phyloP scores from a whole-genome alignment of 805 yeast genomes.

The Zygoascus biomembranicola region DNA sequence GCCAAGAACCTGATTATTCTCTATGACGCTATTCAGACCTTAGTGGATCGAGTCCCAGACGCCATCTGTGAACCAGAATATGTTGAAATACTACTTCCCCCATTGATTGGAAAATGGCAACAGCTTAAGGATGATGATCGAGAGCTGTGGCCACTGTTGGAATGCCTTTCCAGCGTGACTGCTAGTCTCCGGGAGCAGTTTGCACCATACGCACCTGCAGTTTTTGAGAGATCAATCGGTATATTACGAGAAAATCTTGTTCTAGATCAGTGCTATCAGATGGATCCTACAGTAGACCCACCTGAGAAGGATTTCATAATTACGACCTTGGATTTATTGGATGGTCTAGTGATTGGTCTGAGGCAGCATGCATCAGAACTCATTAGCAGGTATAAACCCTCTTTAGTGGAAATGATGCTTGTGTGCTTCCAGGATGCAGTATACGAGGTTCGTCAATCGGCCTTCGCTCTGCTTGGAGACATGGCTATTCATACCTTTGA shows the following conservation, averaged over 20 bases:
- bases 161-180: constrained; percentile 87
- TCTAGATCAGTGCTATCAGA: constrained; percentile 51
- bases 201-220: constrained; percentile 83
- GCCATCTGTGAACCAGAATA: constrained; percentile 42
- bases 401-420: constrained; percentile 53
- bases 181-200: constrained; percentile 77
- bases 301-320: constrained; percentile 90
- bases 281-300: constrained; percentile 49
- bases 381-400: constrained; percentile 30
- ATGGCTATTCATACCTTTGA: constrained; percentile 57
- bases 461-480: constrained; percentile 87
- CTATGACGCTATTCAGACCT: constrained; percentile 86
- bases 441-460: constrained; percentile 88
- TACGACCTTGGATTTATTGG: constrained; percentile 81
- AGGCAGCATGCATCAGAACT: constrained; percentile 51
- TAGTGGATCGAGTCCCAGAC: constrained; percentile 67
- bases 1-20: constrained; percentile 71
- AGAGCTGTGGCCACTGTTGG: constrained; percentile 85
- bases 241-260: constrained; percentile 64
- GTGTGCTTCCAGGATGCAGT: constrained; percentile 66
- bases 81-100: constrained; percentile 63
- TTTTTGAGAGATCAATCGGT: constrained; percentile 67
- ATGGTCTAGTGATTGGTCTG: constrained; percentile 88
- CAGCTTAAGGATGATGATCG: constrained; percentile 64
- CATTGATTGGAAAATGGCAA: constrained; percentile 77